Evolutionary conservation across 1,284 basidiomycete species (phyloP), one percentile per base, ranked within the genome.

Genomic region (Porogramme epimiltina): DNA sequence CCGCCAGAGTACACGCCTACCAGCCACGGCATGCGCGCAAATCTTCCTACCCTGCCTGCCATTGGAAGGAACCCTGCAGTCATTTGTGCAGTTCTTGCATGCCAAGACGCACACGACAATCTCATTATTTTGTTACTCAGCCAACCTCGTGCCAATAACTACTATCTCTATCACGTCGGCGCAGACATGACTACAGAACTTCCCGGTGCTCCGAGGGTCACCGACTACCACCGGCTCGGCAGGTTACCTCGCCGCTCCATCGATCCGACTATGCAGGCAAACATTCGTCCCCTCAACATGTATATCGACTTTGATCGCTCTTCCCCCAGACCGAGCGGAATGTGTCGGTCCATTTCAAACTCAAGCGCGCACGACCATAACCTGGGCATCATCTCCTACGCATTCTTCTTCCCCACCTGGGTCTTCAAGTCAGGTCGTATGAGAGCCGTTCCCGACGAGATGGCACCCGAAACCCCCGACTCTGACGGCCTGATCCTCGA

Each of bases 321-420:
- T 18, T 42, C 10, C 37, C 18, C n/a, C 16, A 19, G 20, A 24
- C 28, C 23, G 23, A 34, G n/a, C 8, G 23, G 26, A 10, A 16
- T 23, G 13, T 18, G 19, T 20, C 11, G n/a, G 10, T 18, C 10
- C 13, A 23, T 31, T 34, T n/a, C 19, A 15, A 25, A 5, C n/a
- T 5, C n/a, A n/a, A 34, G 20, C 22, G 19, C 33, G n/a, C 4
- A 10, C 9, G 16, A 23, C 9, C n/a, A 16, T 10, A 26, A 9
- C 18, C 22, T 4, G 4, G 9, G 19, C 23, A 11, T 20, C 20
- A 26, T 41, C 18, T 47, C 46, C 8, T 48, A 48, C 9, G 47
- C 28, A 2, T 48, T 48, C 47, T 48, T 48, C 40, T 48, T 48
- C 40, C 47, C 47, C 10, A 23, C 47, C 10, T 48, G 47, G 47